These are phyloP conservation scores for Apiospora malaysiana DNA, from an alignment of 2,329 filamentous ascomycete species.

Conservation along the genomic window DNA sequence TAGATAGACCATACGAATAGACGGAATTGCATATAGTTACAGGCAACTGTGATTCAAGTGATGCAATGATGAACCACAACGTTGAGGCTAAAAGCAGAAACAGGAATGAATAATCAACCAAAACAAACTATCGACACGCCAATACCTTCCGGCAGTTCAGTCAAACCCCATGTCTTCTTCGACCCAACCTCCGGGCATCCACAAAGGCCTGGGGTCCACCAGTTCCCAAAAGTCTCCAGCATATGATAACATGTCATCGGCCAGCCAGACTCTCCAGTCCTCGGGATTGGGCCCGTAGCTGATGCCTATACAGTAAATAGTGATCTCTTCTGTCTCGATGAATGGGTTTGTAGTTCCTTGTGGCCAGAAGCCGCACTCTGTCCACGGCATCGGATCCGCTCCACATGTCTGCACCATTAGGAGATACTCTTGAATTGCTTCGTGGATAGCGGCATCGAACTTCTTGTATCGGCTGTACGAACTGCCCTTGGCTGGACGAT, in stretches of 20 bases:
- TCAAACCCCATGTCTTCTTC: background rate
- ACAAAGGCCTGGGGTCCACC: background rate
- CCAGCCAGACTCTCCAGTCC: background rate
- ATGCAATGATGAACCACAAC: too few relatives aligned
- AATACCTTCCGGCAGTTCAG: too few relatives aligned
- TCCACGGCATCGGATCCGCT: background rate
- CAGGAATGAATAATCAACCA: too few relatives aligned
- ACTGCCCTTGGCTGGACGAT: too few relatives aligned
- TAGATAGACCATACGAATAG: too few relatives aligned
- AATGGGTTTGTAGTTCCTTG: background rate
- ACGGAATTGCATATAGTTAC: too few relatives aligned
- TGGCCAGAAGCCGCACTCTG: background rate
- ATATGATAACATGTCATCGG: background rate
- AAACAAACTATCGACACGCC: too few relatives aligned
- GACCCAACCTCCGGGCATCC: background rate
- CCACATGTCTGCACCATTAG: background rate
- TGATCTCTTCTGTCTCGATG: background rate
- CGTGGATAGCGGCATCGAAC: background rate
- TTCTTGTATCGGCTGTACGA: too few relatives aligned
- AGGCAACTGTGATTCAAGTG: too few relatives aligned
- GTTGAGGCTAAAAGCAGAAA: too few relatives aligned
- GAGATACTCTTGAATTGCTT: background rate
- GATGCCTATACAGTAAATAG: background rate
- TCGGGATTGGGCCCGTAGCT: background rate
- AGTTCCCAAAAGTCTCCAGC: background rate